Base-by-base conservation (phyloP, 352 stramenopile species). In the Phytophthora quininea region DNA sequence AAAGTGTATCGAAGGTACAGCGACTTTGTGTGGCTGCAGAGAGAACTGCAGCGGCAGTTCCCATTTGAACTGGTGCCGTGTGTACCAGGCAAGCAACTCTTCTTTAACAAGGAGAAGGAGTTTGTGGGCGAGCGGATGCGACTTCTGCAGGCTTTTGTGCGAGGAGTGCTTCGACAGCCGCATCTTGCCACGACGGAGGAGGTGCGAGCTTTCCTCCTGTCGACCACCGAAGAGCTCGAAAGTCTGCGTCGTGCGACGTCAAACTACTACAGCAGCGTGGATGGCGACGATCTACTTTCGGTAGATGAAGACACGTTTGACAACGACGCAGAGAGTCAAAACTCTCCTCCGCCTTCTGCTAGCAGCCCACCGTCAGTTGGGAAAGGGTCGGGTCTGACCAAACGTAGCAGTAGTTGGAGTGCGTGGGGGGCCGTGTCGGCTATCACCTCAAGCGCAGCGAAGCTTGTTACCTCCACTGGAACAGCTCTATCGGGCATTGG, bases 41-140 rank as follows among this genome's bases (percentile, higher is more conserved):
- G 76, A 14, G 80, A 90, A 54, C 60, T 95, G 10, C 71, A 79
- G 43, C 79, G 77, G 43, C 68, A 82, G n/a, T 93, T 89, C 46
- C 87, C 87, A 19, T 90, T 89, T 50, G 77, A 91, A 29, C 68
- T 95, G 33, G 84, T 95, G 11, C 87, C 87, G 24, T 88, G 76
- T 15, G 72, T 95, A 19, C 87, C 87, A 0, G 85, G 74, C 5
- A 95, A 95, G 51, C 85, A 93, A 40, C 49, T 93, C 14, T 90
- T 93, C 33, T 89, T 93, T 62, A 93, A 93, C 74, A 91, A 91
- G 43, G 82, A 91, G 57, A 90, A 88, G 56, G 87, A 95, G 60
- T 95, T 95, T 81, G 87, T 95, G 12, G 82, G 80, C 12, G 85
- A 93, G 62, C 82, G 87, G n/a, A 95, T 95, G 85, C 80, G 83